Evolutionary conservation across 192 early-diverging fungal species (phyloP).

Genomic region (Podila horticola): DNA sequence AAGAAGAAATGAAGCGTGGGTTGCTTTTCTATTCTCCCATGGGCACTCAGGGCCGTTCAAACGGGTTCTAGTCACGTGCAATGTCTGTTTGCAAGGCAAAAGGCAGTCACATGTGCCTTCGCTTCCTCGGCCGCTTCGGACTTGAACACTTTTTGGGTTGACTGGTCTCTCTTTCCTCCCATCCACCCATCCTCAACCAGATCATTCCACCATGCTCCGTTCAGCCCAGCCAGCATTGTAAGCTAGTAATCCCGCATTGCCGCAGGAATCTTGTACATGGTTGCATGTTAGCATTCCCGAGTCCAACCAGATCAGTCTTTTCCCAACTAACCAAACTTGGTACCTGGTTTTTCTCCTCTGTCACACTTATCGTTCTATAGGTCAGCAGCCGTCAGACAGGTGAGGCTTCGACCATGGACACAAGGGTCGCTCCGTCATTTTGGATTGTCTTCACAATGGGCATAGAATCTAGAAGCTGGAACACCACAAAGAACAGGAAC

Average conservation of each 20-base stretch:
- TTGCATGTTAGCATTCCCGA: too few relatives aligned
- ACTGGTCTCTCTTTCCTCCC: slow-evolving; percentile 6
- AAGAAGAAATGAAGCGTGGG: background rate
- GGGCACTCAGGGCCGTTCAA: too few relatives aligned
- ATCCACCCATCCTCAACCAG: slow-evolving; percentile 1
- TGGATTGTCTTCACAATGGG: background rate
- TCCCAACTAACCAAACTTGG: background rate
- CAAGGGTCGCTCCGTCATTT: too few relatives aligned
- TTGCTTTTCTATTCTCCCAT: background rate
- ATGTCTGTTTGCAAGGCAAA: too few relatives aligned
- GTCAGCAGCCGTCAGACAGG: slow-evolving; percentile 35
- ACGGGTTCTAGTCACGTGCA: too few relatives aligned
- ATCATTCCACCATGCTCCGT: slow-evolving; percentile 33
- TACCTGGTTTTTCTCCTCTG: slow-evolving; percentile 9
- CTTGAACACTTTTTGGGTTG: background rate
- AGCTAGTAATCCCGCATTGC: background rate
- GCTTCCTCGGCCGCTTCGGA: too few relatives aligned
- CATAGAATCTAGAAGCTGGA: background rate
- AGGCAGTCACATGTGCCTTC: too few relatives aligned
- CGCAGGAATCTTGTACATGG: too few relatives aligned
- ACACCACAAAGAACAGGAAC: background rate
- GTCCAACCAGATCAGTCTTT: too few relatives aligned
- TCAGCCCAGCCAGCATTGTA: slow-evolving; percentile 45
- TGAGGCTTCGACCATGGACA: slow-evolving; percentile 2
- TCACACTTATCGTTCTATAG: background rate